These are phyloP conservation scores for Gastrolobium bilobum DNA, from an alignment of 306 rosid species.

Conservation along the genomic window DNA sequence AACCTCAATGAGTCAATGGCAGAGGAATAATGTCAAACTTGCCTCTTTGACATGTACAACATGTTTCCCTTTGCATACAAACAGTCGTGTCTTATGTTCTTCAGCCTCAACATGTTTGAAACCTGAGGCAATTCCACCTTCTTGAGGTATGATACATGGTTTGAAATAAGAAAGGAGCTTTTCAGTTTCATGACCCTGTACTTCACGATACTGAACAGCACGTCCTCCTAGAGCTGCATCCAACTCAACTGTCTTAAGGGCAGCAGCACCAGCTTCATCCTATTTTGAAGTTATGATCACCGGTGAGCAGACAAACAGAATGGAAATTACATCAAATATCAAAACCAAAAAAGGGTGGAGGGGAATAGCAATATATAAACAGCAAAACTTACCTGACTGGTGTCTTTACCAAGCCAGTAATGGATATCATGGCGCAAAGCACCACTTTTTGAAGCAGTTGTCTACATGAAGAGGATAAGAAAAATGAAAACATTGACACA, in stretches of 20 bases:
- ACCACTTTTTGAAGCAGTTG: conserved; percentile 87
- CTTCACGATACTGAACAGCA: conserved; percentile 98
- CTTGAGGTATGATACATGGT: conserved; percentile 97
- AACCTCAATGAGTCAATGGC: conserved; percentile 49
- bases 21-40: conserved; percentile 58
- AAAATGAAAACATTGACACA: conserved; percentile 20
- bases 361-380: conserved; percentile 2
- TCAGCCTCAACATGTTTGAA: conserved; percentile 93
- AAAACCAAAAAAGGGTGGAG: conserved; percentile 31
- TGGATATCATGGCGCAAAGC: conserved; percentile 90
- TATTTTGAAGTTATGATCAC: conserved; percentile 52
- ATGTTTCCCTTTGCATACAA: conserved; percentile 88
- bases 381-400: conserved; percentile 73
- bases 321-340: conserved; percentile 27
- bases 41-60: conserved; percentile 98
- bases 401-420: conserved; percentile 97
- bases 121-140: conserved; percentile 96
- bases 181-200: conserved; percentile 94
- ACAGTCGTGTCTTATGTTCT: conserved; percentile 80
- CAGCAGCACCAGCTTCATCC: conserved; percentile 99
- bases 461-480: conserved; percentile 59
- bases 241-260: conserved; percentile 93
- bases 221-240: conserved; percentile 99
- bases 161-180: conserved; percentile 90
- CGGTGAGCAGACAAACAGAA: conserved; percentile 22